Percentiles rank a stretch among this genome's conserved stretches.
phyloP scores from a whole-genome alignment of 2,329 filamentous ascomycete genomes.

The Cadophora sp. region DNA sequence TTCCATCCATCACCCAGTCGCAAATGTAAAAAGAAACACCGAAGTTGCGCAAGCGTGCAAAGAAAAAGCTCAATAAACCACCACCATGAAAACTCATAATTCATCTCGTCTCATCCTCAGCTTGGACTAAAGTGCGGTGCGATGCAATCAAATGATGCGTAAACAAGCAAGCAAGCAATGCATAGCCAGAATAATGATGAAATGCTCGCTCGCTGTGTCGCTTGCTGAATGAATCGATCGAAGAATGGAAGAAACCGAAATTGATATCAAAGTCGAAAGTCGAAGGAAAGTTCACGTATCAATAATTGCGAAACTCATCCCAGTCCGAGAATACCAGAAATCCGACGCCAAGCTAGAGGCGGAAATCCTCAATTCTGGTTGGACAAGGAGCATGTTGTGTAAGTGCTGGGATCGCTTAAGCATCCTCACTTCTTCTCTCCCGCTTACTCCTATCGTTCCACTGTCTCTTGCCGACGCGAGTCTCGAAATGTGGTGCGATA shows the following conservation, averaged over 20 bases:
- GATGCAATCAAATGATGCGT: not conserved
- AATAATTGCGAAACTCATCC: too few species aligned
- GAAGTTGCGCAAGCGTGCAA: too few species aligned
- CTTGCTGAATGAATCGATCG: not conserved
- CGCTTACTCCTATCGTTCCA: conserved; percentile 67
- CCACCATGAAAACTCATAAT: not conserved
- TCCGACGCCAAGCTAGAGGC: too few species aligned
- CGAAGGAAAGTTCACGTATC: not conserved
- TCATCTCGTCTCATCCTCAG: not conserved
- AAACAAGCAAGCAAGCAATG: not conserved
- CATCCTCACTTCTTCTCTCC: conserved; percentile 33
- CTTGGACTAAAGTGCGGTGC: not conserved
- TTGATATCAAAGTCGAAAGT: not conserved
- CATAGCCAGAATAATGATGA: not conserved
- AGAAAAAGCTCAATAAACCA: not conserved
- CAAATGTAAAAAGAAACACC: too few species aligned
- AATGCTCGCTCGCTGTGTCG: not conserved
- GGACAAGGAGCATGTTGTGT: not conserved
- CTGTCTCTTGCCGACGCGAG: conserved; percentile 81
- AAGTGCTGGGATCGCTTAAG: conserved; percentile 1
- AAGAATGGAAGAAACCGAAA: too few species aligned
- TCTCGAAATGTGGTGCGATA: conserved; percentile 87
- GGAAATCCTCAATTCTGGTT: not conserved
- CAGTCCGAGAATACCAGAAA: too few species aligned
- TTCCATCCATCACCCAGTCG: too few species aligned